Conservation (phyloP, 306 rosid species). For the Pyrus bretschneideri region DNA sequence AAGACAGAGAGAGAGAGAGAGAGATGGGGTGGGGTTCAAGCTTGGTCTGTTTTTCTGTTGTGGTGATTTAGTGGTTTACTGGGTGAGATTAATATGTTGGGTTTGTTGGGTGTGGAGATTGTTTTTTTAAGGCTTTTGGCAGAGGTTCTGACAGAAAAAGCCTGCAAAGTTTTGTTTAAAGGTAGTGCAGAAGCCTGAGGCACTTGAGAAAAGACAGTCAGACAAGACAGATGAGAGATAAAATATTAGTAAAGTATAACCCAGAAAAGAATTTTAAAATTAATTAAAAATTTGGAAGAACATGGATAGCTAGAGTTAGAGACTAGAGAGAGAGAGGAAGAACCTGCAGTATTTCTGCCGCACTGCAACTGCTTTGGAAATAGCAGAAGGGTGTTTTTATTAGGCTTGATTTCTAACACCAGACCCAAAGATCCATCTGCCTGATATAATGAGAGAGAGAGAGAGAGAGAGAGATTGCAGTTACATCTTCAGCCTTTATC, state of each 20-base stretch:
- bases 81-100: background rate
- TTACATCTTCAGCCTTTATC: constrained; percentile 29
- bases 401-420: background rate
- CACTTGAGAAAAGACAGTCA: constrained; percentile 76
- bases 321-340: constrained; percentile 16
- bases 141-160: constrained; percentile 31
- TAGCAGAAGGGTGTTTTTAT: constrained; percentile 20
- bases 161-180: constrained; percentile 77
- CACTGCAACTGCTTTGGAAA: constrained; percentile 51
- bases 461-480: background rate
- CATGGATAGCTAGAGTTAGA: background rate
- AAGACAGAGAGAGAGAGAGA: background rate
- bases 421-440: background rate
- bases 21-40: background rate
- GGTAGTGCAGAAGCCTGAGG: constrained; percentile 47
- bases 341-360: constrained; percentile 48
- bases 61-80: constrained; percentile 12
- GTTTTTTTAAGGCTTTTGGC: constrained; percentile 18
- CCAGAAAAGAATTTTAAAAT: background rate
- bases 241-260: background rate
- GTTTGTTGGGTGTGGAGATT: constrained; percentile 12
- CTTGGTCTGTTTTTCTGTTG: background rate
- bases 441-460: background rate
- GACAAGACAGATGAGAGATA: constrained; percentile 74
- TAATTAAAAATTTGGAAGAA: background rate